A percentile compares a stretch with the other conserved stretches of the same genome.
Evolutionary conservation across 1,284 basidiomycete species (phyloP).

Genomic region (Sporisorium reilianum): DNA sequence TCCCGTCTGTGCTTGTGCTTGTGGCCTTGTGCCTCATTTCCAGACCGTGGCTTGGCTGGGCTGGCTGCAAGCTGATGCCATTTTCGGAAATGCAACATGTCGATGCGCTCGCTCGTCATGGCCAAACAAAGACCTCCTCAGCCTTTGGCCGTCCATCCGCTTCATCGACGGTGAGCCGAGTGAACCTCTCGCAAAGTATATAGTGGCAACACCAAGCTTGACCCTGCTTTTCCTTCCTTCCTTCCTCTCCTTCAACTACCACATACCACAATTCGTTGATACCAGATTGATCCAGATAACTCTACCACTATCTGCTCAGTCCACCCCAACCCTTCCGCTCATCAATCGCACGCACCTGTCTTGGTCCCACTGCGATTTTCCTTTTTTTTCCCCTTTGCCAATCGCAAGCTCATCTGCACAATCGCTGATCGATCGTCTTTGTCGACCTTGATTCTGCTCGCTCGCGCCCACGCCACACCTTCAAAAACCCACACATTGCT

Average conservation of each 20-base stretch:
- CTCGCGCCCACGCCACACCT: neutral
- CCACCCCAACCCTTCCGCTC: neutral
- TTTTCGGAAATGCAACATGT: conserved; percentile 4
- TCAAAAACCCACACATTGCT: neutral
- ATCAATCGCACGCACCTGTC: conserved; percentile 45
- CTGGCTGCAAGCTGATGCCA: conserved; percentile 20
- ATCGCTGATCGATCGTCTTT: conserved; percentile 32
- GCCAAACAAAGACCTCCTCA: no score
- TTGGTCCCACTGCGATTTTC: conserved; percentile 44
- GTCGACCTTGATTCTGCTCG: conserved; percentile 26
- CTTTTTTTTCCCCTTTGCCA: neutral
- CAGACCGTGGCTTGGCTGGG: no score
- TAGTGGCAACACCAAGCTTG: conserved; percentile 7
- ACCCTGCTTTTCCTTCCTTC: neutral
- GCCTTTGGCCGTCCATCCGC: conserved; percentile 1
- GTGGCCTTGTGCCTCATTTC: conserved; percentile 7
- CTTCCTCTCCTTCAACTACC: conserved; percentile 8
- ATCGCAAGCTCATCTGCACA: neutral
- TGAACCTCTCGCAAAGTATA: conserved; percentile 21
- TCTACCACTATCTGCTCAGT: conserved; percentile 42
- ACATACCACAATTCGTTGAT: conserved; percentile 41
- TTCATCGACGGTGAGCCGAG: neutral
- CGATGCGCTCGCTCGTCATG: conserved; percentile 13
- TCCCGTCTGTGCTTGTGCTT: no score
- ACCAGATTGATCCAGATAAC: conserved; percentile 32